These are phyloP conservation scores for Parsonsia alboflavescens DNA, from an alignment of 257 asterid species.

Conservation along the genomic window DNA sequence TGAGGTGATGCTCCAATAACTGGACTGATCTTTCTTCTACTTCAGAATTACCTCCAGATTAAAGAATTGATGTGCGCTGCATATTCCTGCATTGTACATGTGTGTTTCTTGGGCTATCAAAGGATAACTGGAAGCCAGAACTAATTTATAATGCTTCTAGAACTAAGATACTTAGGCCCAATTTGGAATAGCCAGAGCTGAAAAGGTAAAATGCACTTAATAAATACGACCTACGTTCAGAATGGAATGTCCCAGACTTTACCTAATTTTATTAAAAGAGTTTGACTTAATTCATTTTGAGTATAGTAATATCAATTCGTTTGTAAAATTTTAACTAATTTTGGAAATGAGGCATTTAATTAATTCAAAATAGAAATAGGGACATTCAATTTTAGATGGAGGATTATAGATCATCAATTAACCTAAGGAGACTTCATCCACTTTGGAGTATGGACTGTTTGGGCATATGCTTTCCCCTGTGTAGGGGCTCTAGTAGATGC, in stretches of 20 bases:
- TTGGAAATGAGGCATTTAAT: too few relatives aligned
- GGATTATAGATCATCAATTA: neutral
- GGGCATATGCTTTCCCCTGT: neutral
- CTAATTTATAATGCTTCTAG: neutral
- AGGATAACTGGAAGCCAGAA: neutral
- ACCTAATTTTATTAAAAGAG: too few relatives aligned
- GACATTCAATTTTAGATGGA: too few relatives aligned
- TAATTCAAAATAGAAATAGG: too few relatives aligned
- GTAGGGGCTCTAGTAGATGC: neutral
- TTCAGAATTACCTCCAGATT: neutral
- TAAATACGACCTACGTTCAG: too few relatives aligned
- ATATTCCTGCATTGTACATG: neutral
- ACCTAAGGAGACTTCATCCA: neutral
- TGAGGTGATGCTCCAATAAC: constrained; percentile 16
- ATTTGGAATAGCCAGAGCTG: neutral
- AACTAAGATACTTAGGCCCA: neutral
- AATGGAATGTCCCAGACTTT: too few relatives aligned
- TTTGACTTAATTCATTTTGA: too few relatives aligned
- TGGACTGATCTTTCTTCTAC: neutral
- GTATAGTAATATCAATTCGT: too few relatives aligned
- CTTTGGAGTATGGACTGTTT: neutral
- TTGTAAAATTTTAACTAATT: too few relatives aligned
- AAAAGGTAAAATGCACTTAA: neutral
- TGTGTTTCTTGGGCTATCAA: neutral
- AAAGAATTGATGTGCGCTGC: neutral